Evolutionary conservation across 2,329 filamentous ascomycete genomes (phyloP), one percentile per base, ranked within the genome.

Genomic region (Fusarium burgessii): DNA sequence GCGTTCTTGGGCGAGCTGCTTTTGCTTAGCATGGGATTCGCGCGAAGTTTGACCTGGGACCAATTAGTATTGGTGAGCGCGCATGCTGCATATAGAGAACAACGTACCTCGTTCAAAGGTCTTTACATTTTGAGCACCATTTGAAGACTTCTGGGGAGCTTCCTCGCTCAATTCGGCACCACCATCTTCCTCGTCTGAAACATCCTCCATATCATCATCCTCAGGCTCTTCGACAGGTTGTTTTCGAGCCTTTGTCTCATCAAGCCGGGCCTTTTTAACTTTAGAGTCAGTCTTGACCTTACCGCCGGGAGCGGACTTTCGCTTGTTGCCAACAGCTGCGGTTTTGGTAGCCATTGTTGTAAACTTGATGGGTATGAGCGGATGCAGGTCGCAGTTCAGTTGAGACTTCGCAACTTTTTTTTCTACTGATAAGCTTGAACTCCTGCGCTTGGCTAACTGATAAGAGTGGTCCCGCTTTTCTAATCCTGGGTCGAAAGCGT

Each of bases 21-120:
- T 97, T 83, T 99, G 96, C 82, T 97, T 97, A 52, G 91, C 90
- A 80, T 98, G 96, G 25, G 94, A 91, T 86, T 99, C 96, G 78
- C 91, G 91, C 12, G 93, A 93, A 64, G 87, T 93, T 80, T 89
- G 84, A 54, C 82, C 90, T 90, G 65, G 17, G 29, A 42, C 15
- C 18, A 67, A 68, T 65, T 68, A 62, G 54, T 20, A 61, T 38
- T 60, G 55, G 25, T 8, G 32, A 27, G 35, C 38, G 55, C 47
- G 27, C 23, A 36, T n/a, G 8, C 4, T 3, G 5, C 36, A 38
- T 29, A 27, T 20, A 15, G 15, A 43, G n/a, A 18, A 29, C 12
- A 73, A 77, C 82, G 61, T 74, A 85, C 82, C 79, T 77, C 78
- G 80, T 73, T 87, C 83, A 57, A 83, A 82, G 11, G 73, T 75